Percentiles rank a stretch among this genome's conserved stretches.
phyloP scores from a whole-genome alignment of 768 basidiomycete species.

The Naganishia friedmannii region DNA sequence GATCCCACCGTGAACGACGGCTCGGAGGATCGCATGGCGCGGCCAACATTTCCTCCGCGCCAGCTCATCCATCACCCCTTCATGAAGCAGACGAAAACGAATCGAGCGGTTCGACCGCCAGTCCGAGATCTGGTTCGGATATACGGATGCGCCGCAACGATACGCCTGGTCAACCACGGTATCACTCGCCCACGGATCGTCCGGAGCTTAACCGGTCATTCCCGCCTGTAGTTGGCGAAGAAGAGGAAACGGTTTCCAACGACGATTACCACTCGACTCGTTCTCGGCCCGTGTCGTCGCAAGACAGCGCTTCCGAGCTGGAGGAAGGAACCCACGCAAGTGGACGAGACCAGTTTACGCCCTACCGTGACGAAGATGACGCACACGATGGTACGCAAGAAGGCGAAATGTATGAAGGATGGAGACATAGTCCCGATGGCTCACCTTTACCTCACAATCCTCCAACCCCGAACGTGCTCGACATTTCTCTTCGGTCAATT shows the following conservation, averaged over 20 bases:
- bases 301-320: slow-evolving; percentile 2
- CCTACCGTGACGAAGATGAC: slow-evolving; percentile 20
- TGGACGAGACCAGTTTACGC: slow-evolving; percentile 13
- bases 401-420: slow-evolving; percentile 26
- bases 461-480: slow-evolving; percentile 55
- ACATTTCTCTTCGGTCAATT: slow-evolving; percentile 54
- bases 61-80: not conserved
- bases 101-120: not conserved
- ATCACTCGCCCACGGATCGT: slow-evolving; percentile 28
- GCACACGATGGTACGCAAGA: slow-evolving; percentile 26
- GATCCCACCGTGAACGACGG: slow-evolving; percentile 2
- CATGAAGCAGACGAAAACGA: slow-evolving; percentile 9
- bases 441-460: slow-evolving; percentile 52
- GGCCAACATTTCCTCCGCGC: slow-evolving; percentile 19
- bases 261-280: slow-evolving; percentile 13
- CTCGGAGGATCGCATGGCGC: slow-evolving; percentile 4
- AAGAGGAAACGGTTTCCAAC: slow-evolving; percentile 9
- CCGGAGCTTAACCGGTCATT: slow-evolving; percentile 26
- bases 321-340: not conserved
- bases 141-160: not conserved
- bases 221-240: slow-evolving; percentile 21
- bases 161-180: slow-evolving; percentile 55
- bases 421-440: slow-evolving; percentile 24
- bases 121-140: not conserved
- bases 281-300: not conserved